Conservation (phyloP, 768 basidiomycete species). For the Leccinellum albellum region DNA sequence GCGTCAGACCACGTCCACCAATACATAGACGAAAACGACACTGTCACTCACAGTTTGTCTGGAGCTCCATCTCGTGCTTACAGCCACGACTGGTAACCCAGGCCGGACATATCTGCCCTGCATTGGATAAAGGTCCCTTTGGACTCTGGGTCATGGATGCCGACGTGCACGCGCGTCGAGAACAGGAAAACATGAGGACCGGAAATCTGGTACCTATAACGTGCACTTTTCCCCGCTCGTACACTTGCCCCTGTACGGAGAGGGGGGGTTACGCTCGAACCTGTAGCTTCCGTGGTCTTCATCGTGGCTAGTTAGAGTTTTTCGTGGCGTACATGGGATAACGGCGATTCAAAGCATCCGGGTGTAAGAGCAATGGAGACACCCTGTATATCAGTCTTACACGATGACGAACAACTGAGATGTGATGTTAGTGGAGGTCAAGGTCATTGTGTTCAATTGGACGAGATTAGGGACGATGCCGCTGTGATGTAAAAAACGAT, state of each 20-base stretch:
- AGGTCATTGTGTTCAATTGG: neutral
- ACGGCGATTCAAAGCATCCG: too few relatives aligned
- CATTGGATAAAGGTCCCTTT: conserved; percentile 53
- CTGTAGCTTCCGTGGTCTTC: conserved; percentile 18
- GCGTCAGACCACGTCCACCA: neutral
- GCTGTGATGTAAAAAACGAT: neutral
- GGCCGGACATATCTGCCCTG: conserved; percentile 27
- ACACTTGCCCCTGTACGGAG: conserved; percentile 44
- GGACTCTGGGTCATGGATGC: conserved; percentile 41
- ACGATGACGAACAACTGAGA: neutral
- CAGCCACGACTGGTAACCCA: conserved; percentile 27
- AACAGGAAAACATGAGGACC: neutral
- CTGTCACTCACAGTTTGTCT: conserved; percentile 19
- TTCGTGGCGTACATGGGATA: too few relatives aligned
- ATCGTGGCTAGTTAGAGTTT: too few relatives aligned
- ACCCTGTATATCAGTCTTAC: neutral
- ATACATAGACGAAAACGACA: neutral
- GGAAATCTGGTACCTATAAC: conserved; percentile 42
- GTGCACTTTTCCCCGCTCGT: conserved; percentile 54
- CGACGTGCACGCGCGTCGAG: conserved; percentile 17
- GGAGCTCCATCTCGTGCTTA: conserved; percentile 27
- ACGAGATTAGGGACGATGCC: neutral
- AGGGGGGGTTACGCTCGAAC: conserved; percentile 24
- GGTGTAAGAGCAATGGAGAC: conserved; percentile 19
- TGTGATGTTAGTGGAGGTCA: neutral